Evolutionary conservation across 2,329 filamentous ascomycete genomes (phyloP).

Genomic region (Aureobasidium melanogenum): DNA sequence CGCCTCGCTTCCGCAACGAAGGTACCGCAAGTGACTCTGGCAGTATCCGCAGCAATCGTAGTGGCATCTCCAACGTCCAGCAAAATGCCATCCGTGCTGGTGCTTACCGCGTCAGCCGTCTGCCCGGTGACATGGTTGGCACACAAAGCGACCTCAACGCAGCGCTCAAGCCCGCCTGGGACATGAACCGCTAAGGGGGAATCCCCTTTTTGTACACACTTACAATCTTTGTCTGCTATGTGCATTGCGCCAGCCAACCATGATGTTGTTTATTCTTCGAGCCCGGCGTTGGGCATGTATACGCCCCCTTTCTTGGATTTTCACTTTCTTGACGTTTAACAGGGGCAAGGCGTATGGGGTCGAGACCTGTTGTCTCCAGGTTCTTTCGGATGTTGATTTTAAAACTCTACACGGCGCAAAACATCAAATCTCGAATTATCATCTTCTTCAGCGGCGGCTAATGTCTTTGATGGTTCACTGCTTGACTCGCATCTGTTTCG

Average conservation of each 20-base stretch:
- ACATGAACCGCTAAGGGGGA: constrained; percentile 29
- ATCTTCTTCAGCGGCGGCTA: not conserved
- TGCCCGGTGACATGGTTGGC: constrained; percentile 75
- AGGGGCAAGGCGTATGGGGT: not conserved
- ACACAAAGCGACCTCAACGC: constrained; percentile 58
- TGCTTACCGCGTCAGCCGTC: constrained; percentile 75
- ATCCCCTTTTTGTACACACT: not conserved
- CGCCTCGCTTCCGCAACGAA: constrained; percentile 59
- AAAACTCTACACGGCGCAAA: not conserved
- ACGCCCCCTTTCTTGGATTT: not conserved
- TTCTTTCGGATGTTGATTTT: not conserved
- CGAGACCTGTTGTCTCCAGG: not conserved
- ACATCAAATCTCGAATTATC: not conserved
- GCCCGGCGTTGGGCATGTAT: not conserved
- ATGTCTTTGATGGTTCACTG: not conserved
- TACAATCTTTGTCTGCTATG: not conserved
- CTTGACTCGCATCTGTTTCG: not conserved
- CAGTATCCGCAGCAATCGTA: constrained; percentile 59
- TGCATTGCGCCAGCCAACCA: not conserved
- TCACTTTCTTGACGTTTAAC: not conserved
- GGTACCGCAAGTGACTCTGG: constrained; percentile 42
- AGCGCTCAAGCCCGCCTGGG: constrained; percentile 50
- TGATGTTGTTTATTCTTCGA: not conserved
- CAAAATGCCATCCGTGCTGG: constrained; percentile 66
- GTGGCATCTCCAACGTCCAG: constrained; percentile 64